Evolutionary conservation across 306 rosid species (phyloP).

Genomic region (Trifolium dubium): DNA sequence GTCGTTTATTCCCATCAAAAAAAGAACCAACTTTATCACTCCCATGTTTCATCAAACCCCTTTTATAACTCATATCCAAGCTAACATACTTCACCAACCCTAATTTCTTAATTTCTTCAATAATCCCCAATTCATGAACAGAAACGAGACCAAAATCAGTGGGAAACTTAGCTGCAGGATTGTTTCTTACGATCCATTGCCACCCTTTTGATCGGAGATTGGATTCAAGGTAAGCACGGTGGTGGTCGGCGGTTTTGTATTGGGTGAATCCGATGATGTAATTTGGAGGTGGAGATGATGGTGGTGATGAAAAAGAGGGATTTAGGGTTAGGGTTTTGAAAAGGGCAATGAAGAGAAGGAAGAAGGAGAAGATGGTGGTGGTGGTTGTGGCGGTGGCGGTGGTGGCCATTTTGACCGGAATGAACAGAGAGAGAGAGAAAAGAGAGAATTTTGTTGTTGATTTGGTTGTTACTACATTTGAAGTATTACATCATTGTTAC

Average conservation of each 20-base stretch:
- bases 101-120: constrained; percentile 57
- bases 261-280: constrained; percentile 75
- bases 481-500: neutral
- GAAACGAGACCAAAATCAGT: constrained; percentile 90
- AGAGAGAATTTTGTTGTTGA: too few relatives aligned
- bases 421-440: neutral
- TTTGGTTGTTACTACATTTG: too few relatives aligned
- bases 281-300: constrained; percentile 38
- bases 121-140: constrained; percentile 53
- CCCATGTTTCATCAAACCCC: constrained; percentile 52
- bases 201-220: constrained; percentile 61
- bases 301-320: neutral
- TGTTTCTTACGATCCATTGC: constrained; percentile 86
- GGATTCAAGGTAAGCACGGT: constrained; percentile 63
- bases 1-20: constrained; percentile 74
- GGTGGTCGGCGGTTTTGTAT: constrained; percentile 63
- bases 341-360: constrained; percentile 48
- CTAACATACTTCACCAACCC: constrained; percentile 77
- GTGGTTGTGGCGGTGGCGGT: constrained; percentile 1
- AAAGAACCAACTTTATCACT: constrained; percentile 61
- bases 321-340: constrained; percentile 50
- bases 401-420: constrained; percentile 47
- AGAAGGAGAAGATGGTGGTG: constrained; percentile 38
- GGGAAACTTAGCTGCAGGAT: constrained; percentile 76
- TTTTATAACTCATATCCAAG: constrained; percentile 65